phyloP scores from a whole-genome alignment of 768 basidiomycete species.

The Exidia glandulosa region DNA sequence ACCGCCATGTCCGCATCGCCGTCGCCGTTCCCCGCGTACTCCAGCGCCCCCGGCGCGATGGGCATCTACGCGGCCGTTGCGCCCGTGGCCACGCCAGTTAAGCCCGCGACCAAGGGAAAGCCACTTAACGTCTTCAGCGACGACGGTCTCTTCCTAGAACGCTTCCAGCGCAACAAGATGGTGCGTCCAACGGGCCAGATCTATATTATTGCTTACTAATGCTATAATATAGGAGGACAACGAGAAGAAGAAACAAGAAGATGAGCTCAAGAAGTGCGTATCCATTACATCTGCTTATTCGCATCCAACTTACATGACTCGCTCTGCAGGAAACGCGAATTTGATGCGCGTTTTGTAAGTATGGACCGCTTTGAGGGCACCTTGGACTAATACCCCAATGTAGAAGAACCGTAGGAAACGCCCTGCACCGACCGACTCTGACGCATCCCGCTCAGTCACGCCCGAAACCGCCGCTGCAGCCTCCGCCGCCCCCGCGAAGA shows the following conservation, averaged over 20 bases:
- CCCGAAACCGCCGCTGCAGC: conserved; percentile 19
- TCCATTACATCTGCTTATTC: background rate
- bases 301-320: background rate
- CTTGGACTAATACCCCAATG: background rate
- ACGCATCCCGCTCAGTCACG: conserved; percentile 17
- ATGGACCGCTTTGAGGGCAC: background rate
- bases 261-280: conserved; percentile 38
- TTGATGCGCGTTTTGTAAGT: conserved; percentile 53
- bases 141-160: conserved; percentile 58
- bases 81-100: background rate
- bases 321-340: conserved; percentile 41
- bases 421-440: conserved; percentile 19
- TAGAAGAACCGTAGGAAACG: conserved; percentile 55
- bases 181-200: conserved; percentile 19
- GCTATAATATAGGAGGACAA: conserved; percentile 39
- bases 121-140: conserved; percentile 53
- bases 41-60: background rate
- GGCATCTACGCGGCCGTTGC: background rate
- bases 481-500: conserved; percentile 31
- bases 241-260: conserved; percentile 43
- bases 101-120: conserved; percentile 21
- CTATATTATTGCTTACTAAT: background rate
- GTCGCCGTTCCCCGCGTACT: background rate
- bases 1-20: background rate
- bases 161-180: conserved; percentile 48